A percentile compares a stretch with the other conserved stretches of the same genome.
phyloP scores from a whole-genome alignment of 805 yeast species.

The Candida boleticola region DNA sequence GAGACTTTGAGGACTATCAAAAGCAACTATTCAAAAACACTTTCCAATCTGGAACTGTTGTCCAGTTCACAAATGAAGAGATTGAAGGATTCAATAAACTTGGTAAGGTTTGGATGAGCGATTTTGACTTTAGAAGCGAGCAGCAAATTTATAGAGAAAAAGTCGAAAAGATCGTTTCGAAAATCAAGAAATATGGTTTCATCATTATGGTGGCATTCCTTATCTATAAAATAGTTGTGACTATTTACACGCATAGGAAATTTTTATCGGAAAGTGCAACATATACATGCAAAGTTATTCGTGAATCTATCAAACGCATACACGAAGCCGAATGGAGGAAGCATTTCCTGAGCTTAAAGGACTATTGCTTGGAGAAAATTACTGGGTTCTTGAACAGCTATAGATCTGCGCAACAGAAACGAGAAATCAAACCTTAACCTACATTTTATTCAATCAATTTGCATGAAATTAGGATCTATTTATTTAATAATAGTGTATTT shows the following conservation, averaged over 20 bases:
- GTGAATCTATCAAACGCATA: too few relatives aligned
- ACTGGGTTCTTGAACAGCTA: too few relatives aligned
- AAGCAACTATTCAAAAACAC: slow-evolving; percentile 22
- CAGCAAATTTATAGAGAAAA: slow-evolving; percentile 1
- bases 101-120: slow-evolving; percentile 28
- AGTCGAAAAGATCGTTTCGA: neutral
- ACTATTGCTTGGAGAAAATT: too few relatives aligned
- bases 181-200: neutral
- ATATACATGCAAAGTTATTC: too few relatives aligned
- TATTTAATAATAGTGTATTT: too few relatives aligned
- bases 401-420: too few relatives aligned
- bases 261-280: too few relatives aligned
- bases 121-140: slow-evolving; percentile 9
- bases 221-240: neutral
- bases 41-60: slow-evolving; percentile 18
- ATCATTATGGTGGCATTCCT: neutral
- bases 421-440: too few relatives aligned
- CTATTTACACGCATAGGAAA: neutral
- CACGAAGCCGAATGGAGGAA: too few relatives aligned
- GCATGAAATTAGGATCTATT: too few relatives aligned
- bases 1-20: slow-evolving; percentile 11
- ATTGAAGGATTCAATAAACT: slow-evolving; percentile 17
- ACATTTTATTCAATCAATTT: too few relatives aligned
- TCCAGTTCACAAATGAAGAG: slow-evolving; percentile 23
- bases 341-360: too few relatives aligned